Percentiles rank a stretch among this genome's conserved stretches.
Conservation (phyloP, 164 flowering plant species). For the Dillenia suffruticosa region DNA sequence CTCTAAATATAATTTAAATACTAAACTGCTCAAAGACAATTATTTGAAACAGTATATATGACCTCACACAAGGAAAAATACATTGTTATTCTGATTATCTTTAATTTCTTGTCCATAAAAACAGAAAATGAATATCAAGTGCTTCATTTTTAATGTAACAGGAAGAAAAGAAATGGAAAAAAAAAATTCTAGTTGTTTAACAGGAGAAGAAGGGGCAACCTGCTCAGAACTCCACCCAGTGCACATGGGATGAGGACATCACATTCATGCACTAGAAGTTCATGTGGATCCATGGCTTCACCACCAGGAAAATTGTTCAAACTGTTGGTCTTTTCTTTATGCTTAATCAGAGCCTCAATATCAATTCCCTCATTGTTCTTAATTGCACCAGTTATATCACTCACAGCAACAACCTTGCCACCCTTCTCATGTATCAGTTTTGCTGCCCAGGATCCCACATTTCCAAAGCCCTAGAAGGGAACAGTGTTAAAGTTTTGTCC, state of each 20-base stretch:
- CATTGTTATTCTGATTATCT: too few relatives aligned
- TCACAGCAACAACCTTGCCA: constrained; percentile 68
- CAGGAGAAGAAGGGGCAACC: constrained; percentile 27
- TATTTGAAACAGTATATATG: too few relatives aligned
- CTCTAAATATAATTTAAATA: too few relatives aligned
- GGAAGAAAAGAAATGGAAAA: too few relatives aligned
- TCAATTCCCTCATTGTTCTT: constrained; percentile 58
- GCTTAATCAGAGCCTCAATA: constrained; percentile 43
- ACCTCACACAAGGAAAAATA: too few relatives aligned
- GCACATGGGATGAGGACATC: constrained; percentile 90
- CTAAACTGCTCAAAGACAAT: too few relatives aligned
- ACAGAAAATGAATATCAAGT: too few relatives aligned
- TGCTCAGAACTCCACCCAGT: constrained; percentile 75
- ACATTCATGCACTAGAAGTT: constrained; percentile 70
- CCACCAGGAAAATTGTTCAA: constrained; percentile 51
- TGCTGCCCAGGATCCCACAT: constrained; percentile 86
- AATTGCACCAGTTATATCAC: constrained; percentile 70
- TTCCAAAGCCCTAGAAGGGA: constrained; percentile 63
- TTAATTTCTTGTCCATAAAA: too few relatives aligned
- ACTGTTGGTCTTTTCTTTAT: constrained; percentile 43
- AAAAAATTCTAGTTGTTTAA: too few relatives aligned
- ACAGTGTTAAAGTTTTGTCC: not conserved
- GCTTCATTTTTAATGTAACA: too few relatives aligned
- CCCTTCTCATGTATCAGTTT: constrained; percentile 67
- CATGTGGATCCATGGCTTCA: constrained; percentile 47